phyloP scores from a whole-genome alignment of 257 asterid genomes.

The Solanum lycopersicoides region DNA sequence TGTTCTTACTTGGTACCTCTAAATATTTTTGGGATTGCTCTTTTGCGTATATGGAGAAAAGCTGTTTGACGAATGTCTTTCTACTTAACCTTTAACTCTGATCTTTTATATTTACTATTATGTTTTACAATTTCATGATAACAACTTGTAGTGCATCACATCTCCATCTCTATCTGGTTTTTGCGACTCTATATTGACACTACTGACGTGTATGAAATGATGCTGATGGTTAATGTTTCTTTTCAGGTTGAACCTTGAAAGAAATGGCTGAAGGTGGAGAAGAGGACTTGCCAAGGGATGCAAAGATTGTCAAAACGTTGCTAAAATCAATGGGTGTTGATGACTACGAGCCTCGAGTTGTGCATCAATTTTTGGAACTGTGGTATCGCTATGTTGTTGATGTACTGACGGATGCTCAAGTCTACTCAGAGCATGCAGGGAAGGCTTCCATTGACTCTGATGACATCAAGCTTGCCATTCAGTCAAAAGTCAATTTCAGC shows the following conservation, averaged over 20 bases:
- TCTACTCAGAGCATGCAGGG: constrained; percentile 80
- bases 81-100: background rate
- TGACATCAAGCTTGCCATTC: constrained; percentile 79
- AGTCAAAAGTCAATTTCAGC: constrained; percentile 77
- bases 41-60: background rate
- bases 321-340: constrained; percentile 88
- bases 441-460: constrained; percentile 66
- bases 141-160: background rate
- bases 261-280: constrained; percentile 69
- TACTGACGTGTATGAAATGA: background rate
- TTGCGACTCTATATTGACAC: background rate
- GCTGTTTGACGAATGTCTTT: background rate
- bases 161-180: background rate
- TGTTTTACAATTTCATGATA: background rate
- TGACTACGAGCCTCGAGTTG: constrained; percentile 79
- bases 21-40: background rate
- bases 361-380: constrained; percentile 71
- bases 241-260: background rate
- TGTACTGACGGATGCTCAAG: constrained; percentile 71
- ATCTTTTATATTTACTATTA: background rate
- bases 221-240: background rate
- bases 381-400: constrained; percentile 80
- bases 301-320: constrained; percentile 67
- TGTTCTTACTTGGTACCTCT: background rate
- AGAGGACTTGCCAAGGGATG: constrained; percentile 78